Percentiles rank a stretch among this genome's conserved stretches.
phyloP scores from a whole-genome alignment of 441 rosid species.

The Erodium trifolium region DNA sequence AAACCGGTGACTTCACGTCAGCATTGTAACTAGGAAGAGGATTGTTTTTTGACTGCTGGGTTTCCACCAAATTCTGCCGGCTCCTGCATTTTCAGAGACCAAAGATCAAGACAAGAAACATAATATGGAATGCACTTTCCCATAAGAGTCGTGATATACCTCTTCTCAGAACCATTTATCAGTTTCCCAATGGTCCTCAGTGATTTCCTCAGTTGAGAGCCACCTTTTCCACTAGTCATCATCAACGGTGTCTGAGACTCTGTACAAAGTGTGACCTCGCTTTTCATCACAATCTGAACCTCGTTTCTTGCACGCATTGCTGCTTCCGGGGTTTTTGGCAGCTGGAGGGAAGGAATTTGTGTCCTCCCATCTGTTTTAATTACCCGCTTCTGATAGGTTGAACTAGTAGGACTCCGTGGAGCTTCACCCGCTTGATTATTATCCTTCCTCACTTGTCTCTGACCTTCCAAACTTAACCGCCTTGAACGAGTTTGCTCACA shows the following conservation, averaged over 20 bases:
- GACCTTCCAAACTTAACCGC: constrained; percentile 64
- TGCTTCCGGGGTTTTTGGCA: constrained; percentile 49
- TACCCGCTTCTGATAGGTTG: constrained; percentile 28
- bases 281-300: constrained; percentile 32
- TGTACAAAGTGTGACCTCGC: constrained; percentile 29
- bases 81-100: constrained; percentile 27
- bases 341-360: constrained; percentile 42
- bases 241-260: constrained; percentile 28
- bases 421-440: constrained; percentile 14
- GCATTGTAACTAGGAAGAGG: constrained; percentile 17
- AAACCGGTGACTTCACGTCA: constrained; percentile 35
- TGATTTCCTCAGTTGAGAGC: constrained; percentile 70
- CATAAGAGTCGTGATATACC: constrained; percentile 28
- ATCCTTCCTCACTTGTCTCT: constrained; percentile 30
- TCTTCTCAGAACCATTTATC: constrained; percentile 76
- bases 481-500: constrained; percentile 34
- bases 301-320: constrained; percentile 31
- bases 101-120: background rate
- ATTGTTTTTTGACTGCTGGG: constrained; percentile 32
- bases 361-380: constrained; percentile 37
- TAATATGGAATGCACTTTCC: too few relatives aligned
- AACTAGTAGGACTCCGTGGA: constrained; percentile 51
- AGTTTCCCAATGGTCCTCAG: constrained; percentile 75
- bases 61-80: constrained; percentile 31
- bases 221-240: constrained; percentile 36